These are phyloP conservation scores for Chionographis japonica DNA, from an alignment of 106 monocot genomes.

Conservation along the genomic window DNA sequence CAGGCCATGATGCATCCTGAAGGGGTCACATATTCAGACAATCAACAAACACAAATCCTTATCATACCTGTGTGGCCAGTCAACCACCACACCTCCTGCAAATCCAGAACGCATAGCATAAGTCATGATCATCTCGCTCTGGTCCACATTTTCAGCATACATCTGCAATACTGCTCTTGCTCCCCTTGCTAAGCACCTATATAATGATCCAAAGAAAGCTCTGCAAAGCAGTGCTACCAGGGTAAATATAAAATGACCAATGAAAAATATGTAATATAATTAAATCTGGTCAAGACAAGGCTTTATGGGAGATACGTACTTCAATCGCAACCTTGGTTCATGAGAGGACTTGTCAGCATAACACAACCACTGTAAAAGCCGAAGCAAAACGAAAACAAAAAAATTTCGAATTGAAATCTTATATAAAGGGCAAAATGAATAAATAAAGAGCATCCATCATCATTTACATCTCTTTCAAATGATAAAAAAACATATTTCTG, in stretches of 20 bases:
- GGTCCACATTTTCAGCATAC: conserved; percentile 94
- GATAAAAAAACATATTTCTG: too few species aligned
- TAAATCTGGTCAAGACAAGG: not conserved
- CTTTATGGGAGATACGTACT: conserved; percentile 39
- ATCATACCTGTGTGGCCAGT: conserved; percentile 85
- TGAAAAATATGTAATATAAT: not conserved
- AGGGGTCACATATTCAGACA: too few species aligned
- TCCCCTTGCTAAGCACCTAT: conserved; percentile 90
- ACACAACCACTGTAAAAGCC: conserved; percentile 82
- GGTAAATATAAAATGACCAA: not conserved
- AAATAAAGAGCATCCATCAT: not conserved
- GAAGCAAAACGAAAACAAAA: not conserved
- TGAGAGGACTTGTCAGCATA: conserved; percentile 96
- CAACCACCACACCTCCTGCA: conserved; percentile 92
- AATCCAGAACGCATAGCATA: conserved; percentile 95
- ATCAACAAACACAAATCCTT: not conserved
- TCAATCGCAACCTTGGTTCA: conserved; percentile 84
- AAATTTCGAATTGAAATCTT: not conserved
- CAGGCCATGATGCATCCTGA: too few species aligned
- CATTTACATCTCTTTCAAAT: too few species aligned
- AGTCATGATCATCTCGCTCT: conserved; percentile 95
- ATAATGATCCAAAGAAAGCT: conserved; percentile 92
- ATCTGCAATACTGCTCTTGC: conserved; percentile 94
- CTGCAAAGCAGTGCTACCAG: conserved; percentile 26
- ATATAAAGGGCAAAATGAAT: not conserved